A percentile compares a stretch with the other conserved stretches of the same genome.
Conservation (phyloP, 2,329 filamentous ascomycete species). For the Cercospora sesami region DNA sequence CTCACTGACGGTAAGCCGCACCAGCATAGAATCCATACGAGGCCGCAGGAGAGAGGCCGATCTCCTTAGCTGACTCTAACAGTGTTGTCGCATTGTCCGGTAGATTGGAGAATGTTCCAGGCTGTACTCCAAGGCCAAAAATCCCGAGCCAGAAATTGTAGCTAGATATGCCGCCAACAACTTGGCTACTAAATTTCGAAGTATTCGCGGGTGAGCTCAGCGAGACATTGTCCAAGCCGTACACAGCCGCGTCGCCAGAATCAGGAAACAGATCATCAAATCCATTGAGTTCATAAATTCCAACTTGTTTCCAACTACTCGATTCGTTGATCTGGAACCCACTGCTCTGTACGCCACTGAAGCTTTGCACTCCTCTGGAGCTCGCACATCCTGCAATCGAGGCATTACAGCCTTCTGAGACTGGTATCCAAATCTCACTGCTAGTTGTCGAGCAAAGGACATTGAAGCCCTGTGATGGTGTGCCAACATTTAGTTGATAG, state of each 20-base stretch:
- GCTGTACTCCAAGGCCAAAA: constrained; percentile 33
- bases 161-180: constrained; percentile 15
- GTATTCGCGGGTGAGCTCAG: not conserved
- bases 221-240: constrained; percentile 15
- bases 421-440: constrained; percentile 16
- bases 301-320: constrained; percentile 10
- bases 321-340: constrained; percentile 16
- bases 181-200: not conserved
- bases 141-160: constrained; percentile 40
- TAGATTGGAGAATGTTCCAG: constrained; percentile 24
- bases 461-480: constrained; percentile 12
- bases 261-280: constrained; percentile 6
- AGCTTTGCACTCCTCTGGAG: constrained; percentile 7
- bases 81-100: constrained; percentile 6
- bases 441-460: constrained; percentile 12
- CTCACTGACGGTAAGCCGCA: constrained; percentile 16
- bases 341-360: constrained; percentile 3
- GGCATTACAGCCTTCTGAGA: constrained; percentile 12
- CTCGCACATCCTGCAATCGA: constrained; percentile 2
- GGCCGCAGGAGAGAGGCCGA: not conserved
- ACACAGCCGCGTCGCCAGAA: constrained; percentile 3
- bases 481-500: constrained; percentile 14
- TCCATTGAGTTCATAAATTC: constrained; percentile 7
- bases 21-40: constrained; percentile 19
- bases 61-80: not conserved